Evolutionary conservation across 1,139 yeast species (phyloP).

Genomic region (Geotrichum fermentans): DNA sequence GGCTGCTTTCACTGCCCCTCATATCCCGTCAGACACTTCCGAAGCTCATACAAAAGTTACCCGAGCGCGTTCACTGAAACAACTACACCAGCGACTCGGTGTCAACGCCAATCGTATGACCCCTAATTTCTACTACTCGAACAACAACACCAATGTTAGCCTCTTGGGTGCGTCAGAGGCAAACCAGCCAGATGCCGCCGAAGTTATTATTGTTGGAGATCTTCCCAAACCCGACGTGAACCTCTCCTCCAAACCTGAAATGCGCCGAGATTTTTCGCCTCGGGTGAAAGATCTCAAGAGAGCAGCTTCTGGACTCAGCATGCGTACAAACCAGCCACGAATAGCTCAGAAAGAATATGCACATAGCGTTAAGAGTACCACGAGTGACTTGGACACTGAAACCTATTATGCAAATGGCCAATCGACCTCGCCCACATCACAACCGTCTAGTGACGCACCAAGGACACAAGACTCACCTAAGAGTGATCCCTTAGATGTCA

Average conservation of each 20-base stretch:
- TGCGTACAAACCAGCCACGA: neutral
- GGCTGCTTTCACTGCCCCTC: neutral
- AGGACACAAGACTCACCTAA: too few relatives aligned
- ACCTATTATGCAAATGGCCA: neutral
- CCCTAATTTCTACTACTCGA: neutral
- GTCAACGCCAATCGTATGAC: neutral
- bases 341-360: neutral
- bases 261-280: conserved; percentile 8
- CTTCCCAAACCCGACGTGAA: neutral
- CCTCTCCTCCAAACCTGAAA: neutral
- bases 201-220: neutral
- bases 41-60: neutral
- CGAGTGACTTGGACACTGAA: neutral
- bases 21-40: neutral
- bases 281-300: conserved; percentile 11
- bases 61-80: conserved; percentile 11
- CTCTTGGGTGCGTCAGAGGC: neutral
- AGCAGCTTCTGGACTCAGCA: conserved; percentile 13
- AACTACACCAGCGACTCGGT: conserved; percentile 2
- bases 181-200: neutral
- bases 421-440: neutral
- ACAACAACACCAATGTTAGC: conserved; percentile 3
- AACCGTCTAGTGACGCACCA: too few relatives aligned
- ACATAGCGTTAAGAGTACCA: neutral
- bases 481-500: conserved; percentile 3